Base-by-base conservation (phyloP, 192 early-diverging fungal genomes). In the Phlyctochytrium arcticum region DNA sequence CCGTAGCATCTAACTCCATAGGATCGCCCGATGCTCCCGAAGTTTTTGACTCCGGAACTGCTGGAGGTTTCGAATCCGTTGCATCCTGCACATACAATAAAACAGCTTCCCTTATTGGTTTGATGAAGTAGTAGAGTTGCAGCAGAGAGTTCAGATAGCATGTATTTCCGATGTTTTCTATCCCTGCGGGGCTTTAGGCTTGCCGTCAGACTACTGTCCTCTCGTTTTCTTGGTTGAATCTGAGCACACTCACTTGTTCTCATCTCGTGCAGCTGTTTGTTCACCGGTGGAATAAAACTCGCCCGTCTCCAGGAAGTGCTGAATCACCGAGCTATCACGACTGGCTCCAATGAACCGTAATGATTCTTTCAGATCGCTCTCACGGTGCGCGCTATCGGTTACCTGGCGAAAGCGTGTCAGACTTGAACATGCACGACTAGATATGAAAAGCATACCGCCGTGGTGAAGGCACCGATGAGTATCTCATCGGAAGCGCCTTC, bases 161-260 rank as follows among this genome's bases (percentile, higher is more conserved):
- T 27, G 75, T 77, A 36, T 77, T 77, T 7, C 75, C 75, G 61
- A 77, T 71, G 29, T 77, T 77, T 19, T 69, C 48, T 54, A 76
- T 30, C 30, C 75, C 75, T 17, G 63, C 65, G 7, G 56, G 75
- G 4, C 46, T 57, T 30, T 29, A 19, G 23, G 2, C n/a, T 7
- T 34, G 26, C 12, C 15, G 10, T 47, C 48, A 34, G 33, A 23
- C 36, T 9, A 55, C 33, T 33, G 2, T n/a, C n/a, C n/a, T n/a
- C n/a, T n/a, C n/a, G n/a, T n/a, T n/a, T n/a, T n/a, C n/a, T n/a
- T n/a, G n/a, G n/a, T n/a, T n/a, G n/a, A n/a, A n/a, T n/a, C n/a
- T n/a, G n/a, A n/a, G n/a, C n/a, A n/a, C n/a, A n/a, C n/a, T n/a
- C n/a, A n/a, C n/a, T n/a, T n/a, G n/a, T n/a, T n/a, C n/a, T n/a